These are phyloP conservation scores for Nitzschia palea DNA, from an alignment of 108 stramenopile species.

Conservation along the genomic window DNA sequence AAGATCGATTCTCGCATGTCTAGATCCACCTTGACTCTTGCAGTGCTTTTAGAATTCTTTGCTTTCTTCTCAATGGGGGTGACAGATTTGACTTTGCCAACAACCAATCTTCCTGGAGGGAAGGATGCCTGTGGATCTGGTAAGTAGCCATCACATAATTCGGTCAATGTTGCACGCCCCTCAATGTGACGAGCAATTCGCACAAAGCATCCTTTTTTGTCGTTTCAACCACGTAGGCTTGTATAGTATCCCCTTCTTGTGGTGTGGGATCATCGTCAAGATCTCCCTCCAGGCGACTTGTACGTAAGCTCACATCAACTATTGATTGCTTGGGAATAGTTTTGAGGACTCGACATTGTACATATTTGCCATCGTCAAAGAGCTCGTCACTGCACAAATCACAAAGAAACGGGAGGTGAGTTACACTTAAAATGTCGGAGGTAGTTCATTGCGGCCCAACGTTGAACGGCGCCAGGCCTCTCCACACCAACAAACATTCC, in stretches of 20 bases:
- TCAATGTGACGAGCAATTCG: constrained; percentile 75
- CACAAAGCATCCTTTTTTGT: constrained; percentile 92
- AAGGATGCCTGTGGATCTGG: constrained; percentile 75
- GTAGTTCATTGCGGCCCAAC: constrained; percentile 80
- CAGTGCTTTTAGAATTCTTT: constrained; percentile 18
- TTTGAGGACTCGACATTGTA: constrained; percentile 68
- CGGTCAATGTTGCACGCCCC: constrained; percentile 87
- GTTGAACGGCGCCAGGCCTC: constrained; percentile 53
- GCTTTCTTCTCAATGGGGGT: constrained; percentile 23
- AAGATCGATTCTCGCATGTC: constrained; percentile 80
- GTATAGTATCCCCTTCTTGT: constrained; percentile 61
- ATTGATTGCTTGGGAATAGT: constrained; percentile 33
- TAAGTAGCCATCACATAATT: constrained; percentile 88
- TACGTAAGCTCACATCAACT: constrained; percentile 78
- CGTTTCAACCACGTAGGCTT: constrained; percentile 86
- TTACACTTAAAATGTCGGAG: constrained; percentile 71
- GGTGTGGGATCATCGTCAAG: constrained; percentile 78
- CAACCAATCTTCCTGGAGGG: constrained; percentile 88
- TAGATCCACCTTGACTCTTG: constrained; percentile 57
- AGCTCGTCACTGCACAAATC: constrained; percentile 7
- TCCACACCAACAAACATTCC: constrained; percentile 74
- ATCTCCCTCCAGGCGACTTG: constrained; percentile 65
- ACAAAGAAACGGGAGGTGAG: constrained; percentile 20
- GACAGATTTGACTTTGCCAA: constrained; percentile 79
- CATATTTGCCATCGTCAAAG: constrained; percentile 60